Base-by-base conservation (phyloP, 805 yeast genomes). In the Teunomyces pallodes region DNA sequence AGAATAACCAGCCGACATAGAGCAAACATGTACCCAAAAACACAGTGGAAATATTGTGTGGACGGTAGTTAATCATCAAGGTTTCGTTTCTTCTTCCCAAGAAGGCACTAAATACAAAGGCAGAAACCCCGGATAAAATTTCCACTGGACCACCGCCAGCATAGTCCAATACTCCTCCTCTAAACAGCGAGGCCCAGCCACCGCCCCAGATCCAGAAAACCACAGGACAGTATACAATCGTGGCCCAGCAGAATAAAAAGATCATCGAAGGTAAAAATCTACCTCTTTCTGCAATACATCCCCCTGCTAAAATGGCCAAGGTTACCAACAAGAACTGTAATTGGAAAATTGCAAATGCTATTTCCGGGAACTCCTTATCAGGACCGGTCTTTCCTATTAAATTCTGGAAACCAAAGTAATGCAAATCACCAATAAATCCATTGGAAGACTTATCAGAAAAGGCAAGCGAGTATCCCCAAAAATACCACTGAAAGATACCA, bases 91-190 rank as follows among this genome's bases (percentile, higher is more conserved):
- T 78, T 58, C 87, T 80, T 8, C 97, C 96, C 46, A 88, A 68
- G 53, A 86, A 86, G 48, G 81, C 83, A n/a, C 90, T 82, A 57
- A 85, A 85, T 4, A 88, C 96, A 58, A 92, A 84, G 1, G 96
- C 97, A 31, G 90, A 87, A 20, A 90, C 86, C 51, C 98, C 98
- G 20, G 95, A 84, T 28, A 88, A 77, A 48, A 94, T 89, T 66
- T 92, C 98, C 26, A 92, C 97, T 0, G 97, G 96, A 0, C 97
- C 97, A 48, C 98, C 98, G 28, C 99, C 99, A 20, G 99, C 99
- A 66, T 88, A 92, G 65, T 92, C 99, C 45, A 92, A 74, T 1
- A 85, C 98, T 5, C 96, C 97, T 83, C 96, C 92, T 57, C 82
- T 76, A 66, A 66, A 73, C 12, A 52, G 43, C 55, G 77, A 78